Evolutionary conservation across 1,284 basidiomycete species (phyloP), one percentile per base, ranked within the genome.

Genomic region (Marasmius sp.): DNA sequence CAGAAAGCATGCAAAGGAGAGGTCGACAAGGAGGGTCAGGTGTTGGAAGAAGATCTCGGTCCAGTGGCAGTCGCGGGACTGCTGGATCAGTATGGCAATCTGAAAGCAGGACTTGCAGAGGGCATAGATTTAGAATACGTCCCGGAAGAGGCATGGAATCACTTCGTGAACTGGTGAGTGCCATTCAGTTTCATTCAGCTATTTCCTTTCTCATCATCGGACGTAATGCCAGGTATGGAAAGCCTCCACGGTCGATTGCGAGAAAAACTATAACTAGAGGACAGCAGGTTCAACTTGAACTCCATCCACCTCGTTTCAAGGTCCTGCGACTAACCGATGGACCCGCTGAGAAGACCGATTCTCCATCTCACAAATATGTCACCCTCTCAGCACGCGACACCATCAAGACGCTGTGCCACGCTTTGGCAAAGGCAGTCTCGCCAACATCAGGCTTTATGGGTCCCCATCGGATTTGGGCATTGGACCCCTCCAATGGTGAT

Each of bases 71-170:
- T 94, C 71, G 77, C 85, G 14, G 68, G 75, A 14, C 79, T 96
- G 49, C 72, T 89, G 57, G 85, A 87, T 69, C 67, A 76, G 16
- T 77, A 81, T 56, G 84, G 83, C 34, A 79, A 82, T 61, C 78
- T 90, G 62, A 72, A 75, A 66, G 67, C 75, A 33, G 72, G 75
- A 33, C 72, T 89, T 27, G 69, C 79, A 38, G 92, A 95, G 70
- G 86, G 86, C 34, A 77, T 89, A 27, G 89, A 97, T 70, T 87
- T 91, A 61, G 89, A 93, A 70, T 91, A 87, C 69, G 79, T 98
- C 4, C 92, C 93, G 0, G 78, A 82, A 59, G 79, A 83, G 33
- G 88, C 87, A 6, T 97, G 93, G 94, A 71, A 81, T 22, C 78
- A 83, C 22, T 82, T 98, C 43, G 75, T 81, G 1, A 67, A 79